Conservation (phyloP, 2,329 filamentous ascomycete species). For the Venturiaceae sp. region DNA sequence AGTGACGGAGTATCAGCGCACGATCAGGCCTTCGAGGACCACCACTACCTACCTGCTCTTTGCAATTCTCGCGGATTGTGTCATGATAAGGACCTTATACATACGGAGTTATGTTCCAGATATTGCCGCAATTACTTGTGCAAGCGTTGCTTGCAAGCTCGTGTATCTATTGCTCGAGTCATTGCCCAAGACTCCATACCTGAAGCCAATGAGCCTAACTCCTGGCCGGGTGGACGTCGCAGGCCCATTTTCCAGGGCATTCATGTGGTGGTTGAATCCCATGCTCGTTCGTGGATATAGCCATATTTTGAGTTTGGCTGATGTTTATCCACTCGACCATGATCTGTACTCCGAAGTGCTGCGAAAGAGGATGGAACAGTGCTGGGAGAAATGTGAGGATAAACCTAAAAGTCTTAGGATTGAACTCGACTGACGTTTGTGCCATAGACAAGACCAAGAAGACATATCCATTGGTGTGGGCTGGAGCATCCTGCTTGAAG, state of each 20-base stretch:
- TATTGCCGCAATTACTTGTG: constrained; percentile 11
- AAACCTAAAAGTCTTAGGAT: not conserved
- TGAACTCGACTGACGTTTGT: not conserved
- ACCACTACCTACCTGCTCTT: not conserved
- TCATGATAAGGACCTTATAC: constrained; percentile 15
- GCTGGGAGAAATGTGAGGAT: constrained; percentile 3
- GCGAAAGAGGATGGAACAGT: not conserved
- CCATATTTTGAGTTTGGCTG: constrained; percentile 14
- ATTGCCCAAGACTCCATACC: constrained; percentile 11
- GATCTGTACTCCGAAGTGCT: not conserved
- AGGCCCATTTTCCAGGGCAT: constrained; percentile 17
- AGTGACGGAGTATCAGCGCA: not conserved
- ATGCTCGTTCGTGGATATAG: constrained; percentile 20
- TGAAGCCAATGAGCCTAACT: constrained; percentile 11
- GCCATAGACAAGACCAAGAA: not conserved
- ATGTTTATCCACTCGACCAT: constrained; percentile 14
- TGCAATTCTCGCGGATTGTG: constrained; percentile 10
- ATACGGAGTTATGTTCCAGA: constrained; percentile 10
- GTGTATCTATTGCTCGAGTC: constrained; percentile 14
- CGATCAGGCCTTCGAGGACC: not conserved
- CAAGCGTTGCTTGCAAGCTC: constrained; percentile 12
- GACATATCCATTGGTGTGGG: not conserved
- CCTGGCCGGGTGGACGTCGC: constrained; percentile 13
- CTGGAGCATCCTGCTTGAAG: not conserved
- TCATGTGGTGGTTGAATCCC: constrained; percentile 27